Evolutionary conservation across 176 grass and related monocot genomes (phyloP).

Genomic region (Triticum monococcum): DNA sequence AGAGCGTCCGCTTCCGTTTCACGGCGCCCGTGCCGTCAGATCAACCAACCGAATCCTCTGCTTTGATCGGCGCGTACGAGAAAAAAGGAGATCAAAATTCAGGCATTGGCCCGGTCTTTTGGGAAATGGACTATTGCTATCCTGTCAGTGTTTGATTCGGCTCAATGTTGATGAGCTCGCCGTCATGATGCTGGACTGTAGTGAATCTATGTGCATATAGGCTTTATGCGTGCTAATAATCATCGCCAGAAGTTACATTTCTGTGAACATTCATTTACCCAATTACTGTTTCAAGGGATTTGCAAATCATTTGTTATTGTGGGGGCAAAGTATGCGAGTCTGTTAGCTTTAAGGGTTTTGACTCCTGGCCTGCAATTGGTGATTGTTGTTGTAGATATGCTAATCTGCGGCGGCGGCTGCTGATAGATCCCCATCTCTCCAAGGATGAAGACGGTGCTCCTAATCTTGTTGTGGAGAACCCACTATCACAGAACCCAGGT

Average conservation of each 20-base stretch:
- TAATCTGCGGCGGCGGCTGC: slow-evolving; percentile 63
- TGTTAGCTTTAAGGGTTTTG: background rate
- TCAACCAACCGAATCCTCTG: background rate
- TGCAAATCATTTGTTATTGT: background rate
- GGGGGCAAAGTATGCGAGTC: background rate
- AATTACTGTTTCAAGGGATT: too few species aligned
- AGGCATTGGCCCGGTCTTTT: background rate
- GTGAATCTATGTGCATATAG: background rate
- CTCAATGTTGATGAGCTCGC: background rate
- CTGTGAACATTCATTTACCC: background rate
- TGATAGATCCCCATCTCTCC: slow-evolving; percentile 85
- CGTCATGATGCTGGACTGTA: background rate
- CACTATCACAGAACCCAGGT: slow-evolving; percentile 93
- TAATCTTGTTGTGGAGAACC: slow-evolving; percentile 71
- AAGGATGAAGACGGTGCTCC: slow-evolving; percentile 71
- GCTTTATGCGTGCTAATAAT: background rate
- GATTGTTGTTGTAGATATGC: slow-evolving; percentile 58
- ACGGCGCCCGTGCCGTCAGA: background rate
- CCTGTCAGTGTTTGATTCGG: background rate
- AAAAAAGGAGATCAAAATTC: background rate
- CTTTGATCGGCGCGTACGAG: background rate
- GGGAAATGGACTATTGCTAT: background rate
- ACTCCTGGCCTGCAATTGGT: background rate
- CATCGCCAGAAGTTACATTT: background rate
- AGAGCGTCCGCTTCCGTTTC: too few species aligned